phyloP scores from a whole-genome alignment of 2,329 filamentous ascomycete genomes.

The Plenodomus biglobosus region DNA sequence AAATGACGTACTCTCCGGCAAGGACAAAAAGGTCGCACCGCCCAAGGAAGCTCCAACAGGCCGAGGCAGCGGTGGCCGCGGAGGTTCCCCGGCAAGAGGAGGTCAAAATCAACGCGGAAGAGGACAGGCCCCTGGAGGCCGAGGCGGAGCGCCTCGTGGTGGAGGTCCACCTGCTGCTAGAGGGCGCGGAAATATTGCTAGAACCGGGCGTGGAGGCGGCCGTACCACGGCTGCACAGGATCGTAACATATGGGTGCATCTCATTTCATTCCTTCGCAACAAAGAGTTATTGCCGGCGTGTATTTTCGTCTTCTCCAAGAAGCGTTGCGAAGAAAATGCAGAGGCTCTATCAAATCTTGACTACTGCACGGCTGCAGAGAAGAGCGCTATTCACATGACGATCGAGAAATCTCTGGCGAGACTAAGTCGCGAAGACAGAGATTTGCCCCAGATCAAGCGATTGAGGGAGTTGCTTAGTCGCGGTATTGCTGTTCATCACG shows the following conservation, averaged over 20 bases:
- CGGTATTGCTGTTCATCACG: slow-evolving; percentile 95
- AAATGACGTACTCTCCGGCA: slow-evolving; percentile 76
- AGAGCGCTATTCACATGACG: slow-evolving; percentile 96
- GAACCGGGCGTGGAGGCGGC: slow-evolving; percentile 80
- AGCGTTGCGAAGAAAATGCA: slow-evolving; percentile 94
- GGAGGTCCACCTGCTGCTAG: slow-evolving; percentile 58
- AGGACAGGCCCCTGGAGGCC: slow-evolving; percentile 47
- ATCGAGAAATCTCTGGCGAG: slow-evolving; percentile 93
- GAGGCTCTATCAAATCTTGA: slow-evolving; percentile 94
- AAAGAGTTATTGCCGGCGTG: slow-evolving; percentile 85
- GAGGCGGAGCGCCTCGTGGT: slow-evolving; percentile 55
- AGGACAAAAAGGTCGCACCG: slow-evolving; percentile 69
- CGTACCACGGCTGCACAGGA: slow-evolving; percentile 90
- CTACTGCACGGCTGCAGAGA: slow-evolving; percentile 89
- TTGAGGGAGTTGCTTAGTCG: slow-evolving; percentile 81
- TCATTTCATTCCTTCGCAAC: slow-evolving; percentile 89
- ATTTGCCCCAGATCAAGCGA: slow-evolving; percentile 88
- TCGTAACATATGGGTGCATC: slow-evolving; percentile 93
- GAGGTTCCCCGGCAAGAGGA: slow-evolving; percentile 50
- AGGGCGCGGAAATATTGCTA: slow-evolving; percentile 81
- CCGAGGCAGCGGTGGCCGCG: slow-evolving; percentile 54
- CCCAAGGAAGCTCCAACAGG: slow-evolving; percentile 51
- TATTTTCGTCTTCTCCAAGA: slow-evolving; percentile 99
- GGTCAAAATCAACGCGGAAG: slow-evolving; percentile 56
- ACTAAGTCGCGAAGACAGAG: slow-evolving; percentile 84